Base-by-base conservation (phyloP, 768 basidiomycete genomes). In the Rhodotorula graminis region DNA sequence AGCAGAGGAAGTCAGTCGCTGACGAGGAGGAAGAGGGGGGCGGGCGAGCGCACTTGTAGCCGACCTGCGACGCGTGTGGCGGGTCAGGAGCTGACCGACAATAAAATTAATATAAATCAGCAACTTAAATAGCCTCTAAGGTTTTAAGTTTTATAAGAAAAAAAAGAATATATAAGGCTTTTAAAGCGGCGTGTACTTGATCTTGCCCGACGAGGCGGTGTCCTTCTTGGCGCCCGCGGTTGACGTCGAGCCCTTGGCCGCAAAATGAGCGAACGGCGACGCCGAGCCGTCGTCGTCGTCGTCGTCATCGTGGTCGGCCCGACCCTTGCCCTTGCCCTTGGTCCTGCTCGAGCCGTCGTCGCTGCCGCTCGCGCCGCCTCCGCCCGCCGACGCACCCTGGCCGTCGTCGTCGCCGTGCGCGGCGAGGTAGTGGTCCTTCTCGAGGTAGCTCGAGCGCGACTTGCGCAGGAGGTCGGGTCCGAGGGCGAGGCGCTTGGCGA, bases 151-250 rank as follows among this genome's bases (percentile, higher is more conserved):
- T n/a, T n/a, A n/a, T n/a, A n/a, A n/a, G n/a, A n/a, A n/a, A n/a
- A n/a, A n/a, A n/a, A n/a, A n/a, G n/a, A n/a, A n/a, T n/a, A n/a
- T n/a, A n/a, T n/a, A n/a, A n/a, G n/a, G 92, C 60, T 86, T 81
- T 80, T 93, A 92, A 33, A 92, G 79, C 3, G 90, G 89, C 4
- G 91, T 92, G 73, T 88, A 92, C 72, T 71, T 79, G 80, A 64
- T 57, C 16, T 58, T 65, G 50, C 23, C 31, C 27, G 14, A 16
- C 2, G 31, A 49, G 40, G 23, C 23, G 18, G 60, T 25, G 53
- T 31, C 59, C 37, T 70, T 62, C 27, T 49, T 59, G 31, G 64
- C 68, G 42, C 44, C 61, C 27, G 42, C 61, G 14, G 31, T 55
- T 73, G 42, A 57, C 14, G 27, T 52, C 74, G 85, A 67, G 76